Evolutionary conservation across 208 protist genomes (phyloP).

Genomic region (Crithidia bombi): DNA sequence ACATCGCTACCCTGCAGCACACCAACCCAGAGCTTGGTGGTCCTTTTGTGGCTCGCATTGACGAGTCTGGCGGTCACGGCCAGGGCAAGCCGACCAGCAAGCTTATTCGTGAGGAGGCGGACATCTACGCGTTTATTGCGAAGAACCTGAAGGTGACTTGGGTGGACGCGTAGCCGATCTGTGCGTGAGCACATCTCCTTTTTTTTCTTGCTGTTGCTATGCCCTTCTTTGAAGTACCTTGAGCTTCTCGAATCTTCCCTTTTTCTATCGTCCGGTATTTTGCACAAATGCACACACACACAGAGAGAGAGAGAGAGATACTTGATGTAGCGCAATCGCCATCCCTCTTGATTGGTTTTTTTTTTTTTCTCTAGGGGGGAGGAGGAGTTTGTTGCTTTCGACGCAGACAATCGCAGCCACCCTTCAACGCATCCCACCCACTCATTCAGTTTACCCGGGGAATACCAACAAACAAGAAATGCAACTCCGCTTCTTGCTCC

Average conservation of each 20-base stretch:
- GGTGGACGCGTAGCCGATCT: constrained; percentile 11
- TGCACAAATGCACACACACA: too few relatives aligned
- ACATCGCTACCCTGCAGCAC: constrained; percentile 93
- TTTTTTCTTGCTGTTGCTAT: constrained; percentile 6
- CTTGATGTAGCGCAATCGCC: not conserved
- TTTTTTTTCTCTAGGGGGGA: not conserved
- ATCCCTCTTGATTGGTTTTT: constrained; percentile 5
- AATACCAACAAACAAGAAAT: too few relatives aligned
- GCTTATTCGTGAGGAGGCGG: constrained; percentile 79
- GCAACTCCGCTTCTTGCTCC: too few relatives aligned
- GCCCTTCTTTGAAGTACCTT: too few relatives aligned
- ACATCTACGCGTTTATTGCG: constrained; percentile 93
- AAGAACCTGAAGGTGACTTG: constrained; percentile 77
- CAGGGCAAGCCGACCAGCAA: constrained; percentile 94
- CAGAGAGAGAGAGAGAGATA: too few relatives aligned
- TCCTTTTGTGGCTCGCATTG: constrained; percentile 85
- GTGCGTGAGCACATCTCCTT: not conserved
- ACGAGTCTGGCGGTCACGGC: constrained; percentile 87
- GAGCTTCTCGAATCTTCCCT: not conserved
- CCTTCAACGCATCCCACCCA: too few relatives aligned
- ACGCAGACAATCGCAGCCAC: too few relatives aligned
- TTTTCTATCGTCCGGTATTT: not conserved
- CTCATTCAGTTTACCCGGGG: too few relatives aligned
- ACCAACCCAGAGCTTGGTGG: constrained; percentile 60
- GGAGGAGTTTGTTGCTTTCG: too few relatives aligned